Conservation (phyloP, 192 early-diverging fungal species). For the Coemansia sp. region DNA sequence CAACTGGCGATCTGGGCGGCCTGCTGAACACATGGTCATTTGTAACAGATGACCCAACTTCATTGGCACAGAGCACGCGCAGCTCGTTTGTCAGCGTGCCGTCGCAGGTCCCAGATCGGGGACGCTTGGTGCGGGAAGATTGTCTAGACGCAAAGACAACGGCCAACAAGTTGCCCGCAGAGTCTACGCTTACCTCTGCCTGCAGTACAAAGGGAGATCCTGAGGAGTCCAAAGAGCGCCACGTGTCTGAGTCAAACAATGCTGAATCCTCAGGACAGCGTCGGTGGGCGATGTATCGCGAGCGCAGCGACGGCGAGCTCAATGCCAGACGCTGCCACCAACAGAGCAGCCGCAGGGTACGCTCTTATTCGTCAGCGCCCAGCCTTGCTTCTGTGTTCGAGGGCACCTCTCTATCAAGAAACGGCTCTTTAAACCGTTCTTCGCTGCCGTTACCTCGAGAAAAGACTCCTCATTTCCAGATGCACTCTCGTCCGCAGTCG, state of each 20-base stretch:
- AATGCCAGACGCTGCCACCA: conserved; percentile 7
- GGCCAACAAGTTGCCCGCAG: background rate
- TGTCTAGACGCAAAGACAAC: background rate
- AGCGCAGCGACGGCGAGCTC: conserved; percentile 9
- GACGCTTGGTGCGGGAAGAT: background rate
- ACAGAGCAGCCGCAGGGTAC: conserved; percentile 1
- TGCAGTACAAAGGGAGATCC: background rate
- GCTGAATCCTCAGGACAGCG: background rate
- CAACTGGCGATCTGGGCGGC: conserved; percentile 30
- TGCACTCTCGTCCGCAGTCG: conserved; percentile 10
- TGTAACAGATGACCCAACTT: conserved; percentile 1
- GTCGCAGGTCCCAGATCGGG: background rate
- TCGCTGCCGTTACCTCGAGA: conserved; percentile 10
- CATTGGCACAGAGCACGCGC: background rate
- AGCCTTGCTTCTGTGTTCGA: conserved; percentile 12
- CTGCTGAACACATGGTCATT: conserved; percentile 50
- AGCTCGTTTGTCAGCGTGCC: background rate
- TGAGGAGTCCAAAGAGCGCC: background rate
- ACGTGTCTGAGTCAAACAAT: background rate
- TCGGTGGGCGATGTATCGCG: conserved; percentile 13
- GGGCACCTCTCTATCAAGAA: background rate
- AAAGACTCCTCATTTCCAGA: background rate
- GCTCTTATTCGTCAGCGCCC: conserved; percentile 32
- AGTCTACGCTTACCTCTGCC: background rate
- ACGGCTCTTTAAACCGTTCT: background rate